phyloP scores from a whole-genome alignment of 345 rosid species.

The Salix exigua region DNA sequence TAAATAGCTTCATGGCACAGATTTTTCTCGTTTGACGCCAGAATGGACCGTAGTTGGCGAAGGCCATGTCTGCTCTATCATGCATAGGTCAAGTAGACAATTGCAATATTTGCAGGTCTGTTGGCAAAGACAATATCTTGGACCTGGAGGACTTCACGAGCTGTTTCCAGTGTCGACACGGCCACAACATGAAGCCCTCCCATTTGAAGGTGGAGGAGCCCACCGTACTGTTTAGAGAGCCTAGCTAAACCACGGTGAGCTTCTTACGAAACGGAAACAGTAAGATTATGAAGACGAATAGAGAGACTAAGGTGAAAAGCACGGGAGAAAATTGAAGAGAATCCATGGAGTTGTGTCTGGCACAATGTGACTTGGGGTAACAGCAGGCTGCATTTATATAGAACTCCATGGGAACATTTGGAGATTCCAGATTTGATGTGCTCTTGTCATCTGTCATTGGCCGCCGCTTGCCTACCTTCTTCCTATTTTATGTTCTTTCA shows the following conservation, averaged over 20 bases:
- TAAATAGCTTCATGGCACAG: slow-evolving; percentile 27
- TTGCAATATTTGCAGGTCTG: slow-evolving; percentile 22
- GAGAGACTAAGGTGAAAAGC: background rate
- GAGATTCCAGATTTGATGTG: background rate
- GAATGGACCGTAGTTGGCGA: slow-evolving; percentile 28
- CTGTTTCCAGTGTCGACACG: slow-evolving; percentile 18
- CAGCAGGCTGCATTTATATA: background rate
- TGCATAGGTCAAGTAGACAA: slow-evolving; percentile 23
- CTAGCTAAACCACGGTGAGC: slow-evolving; percentile 21
- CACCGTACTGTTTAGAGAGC: slow-evolving; percentile 16
- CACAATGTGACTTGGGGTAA: background rate
- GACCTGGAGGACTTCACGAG: slow-evolving; percentile 22
- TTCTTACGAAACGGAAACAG: background rate
- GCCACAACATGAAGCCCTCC: slow-evolving; percentile 21
- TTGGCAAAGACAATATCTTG: slow-evolving; percentile 24
- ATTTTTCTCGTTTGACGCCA: slow-evolving; percentile 32
- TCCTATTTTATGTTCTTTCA: background rate
- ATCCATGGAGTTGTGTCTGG: background rate
- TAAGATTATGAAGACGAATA: background rate
- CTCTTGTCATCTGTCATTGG: background rate
- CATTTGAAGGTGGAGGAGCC: slow-evolving; percentile 21
- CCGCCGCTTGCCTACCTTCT: background rate
- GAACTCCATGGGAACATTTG: background rate
- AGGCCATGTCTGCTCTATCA: slow-evolving; percentile 31
- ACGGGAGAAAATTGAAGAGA: background rate